Evolutionary conservation across 208 protist species (phyloP).

Genomic region (Crithidia brevicula): DNA sequence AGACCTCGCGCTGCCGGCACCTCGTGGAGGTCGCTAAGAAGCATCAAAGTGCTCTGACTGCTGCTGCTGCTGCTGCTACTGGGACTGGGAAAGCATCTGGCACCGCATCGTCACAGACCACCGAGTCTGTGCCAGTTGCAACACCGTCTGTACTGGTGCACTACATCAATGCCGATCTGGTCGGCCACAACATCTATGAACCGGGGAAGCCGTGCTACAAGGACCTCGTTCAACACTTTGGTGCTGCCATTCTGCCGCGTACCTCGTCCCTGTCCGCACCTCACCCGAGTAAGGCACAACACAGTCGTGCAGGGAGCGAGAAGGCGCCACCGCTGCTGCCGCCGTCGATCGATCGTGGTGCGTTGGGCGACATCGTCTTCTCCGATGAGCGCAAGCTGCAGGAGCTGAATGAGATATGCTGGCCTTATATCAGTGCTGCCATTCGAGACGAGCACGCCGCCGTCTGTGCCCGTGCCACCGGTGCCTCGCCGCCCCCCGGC

Average conservation of each 20-base stretch:
- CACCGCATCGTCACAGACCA: too few species aligned
- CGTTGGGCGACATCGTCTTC: constrained; percentile 65
- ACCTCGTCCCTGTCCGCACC: background rate
- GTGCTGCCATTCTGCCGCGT: constrained; percentile 42
- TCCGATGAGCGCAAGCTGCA: constrained; percentile 40
- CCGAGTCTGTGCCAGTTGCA: background rate
- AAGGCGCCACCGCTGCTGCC: too few species aligned
- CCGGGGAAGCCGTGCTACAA: constrained; percentile 75
- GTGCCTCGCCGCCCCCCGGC: background rate
- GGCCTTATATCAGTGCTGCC: constrained; percentile 68
- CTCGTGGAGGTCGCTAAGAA: constrained; percentile 40
- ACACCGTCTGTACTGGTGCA: constrained; percentile 29
- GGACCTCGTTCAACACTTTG: constrained; percentile 61
- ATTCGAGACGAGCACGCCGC: constrained; percentile 37
- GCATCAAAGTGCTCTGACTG: constrained; percentile 12
- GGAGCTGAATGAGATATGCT: constrained; percentile 71
- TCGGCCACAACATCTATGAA: constrained; percentile 74
- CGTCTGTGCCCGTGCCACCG: constrained; percentile 5
- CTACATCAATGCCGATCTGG: constrained; percentile 68
- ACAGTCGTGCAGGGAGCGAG: too few species aligned
- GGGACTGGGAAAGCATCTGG: too few species aligned
- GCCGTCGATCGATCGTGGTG: constrained; percentile 54
- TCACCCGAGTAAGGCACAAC: too few species aligned
- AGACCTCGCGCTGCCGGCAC: constrained; percentile 68
- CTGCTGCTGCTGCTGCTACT: background rate